Evolutionary conservation across 768 basidiomycete species (phyloP).

Genomic region (Leccinum longicurvipes): DNA sequence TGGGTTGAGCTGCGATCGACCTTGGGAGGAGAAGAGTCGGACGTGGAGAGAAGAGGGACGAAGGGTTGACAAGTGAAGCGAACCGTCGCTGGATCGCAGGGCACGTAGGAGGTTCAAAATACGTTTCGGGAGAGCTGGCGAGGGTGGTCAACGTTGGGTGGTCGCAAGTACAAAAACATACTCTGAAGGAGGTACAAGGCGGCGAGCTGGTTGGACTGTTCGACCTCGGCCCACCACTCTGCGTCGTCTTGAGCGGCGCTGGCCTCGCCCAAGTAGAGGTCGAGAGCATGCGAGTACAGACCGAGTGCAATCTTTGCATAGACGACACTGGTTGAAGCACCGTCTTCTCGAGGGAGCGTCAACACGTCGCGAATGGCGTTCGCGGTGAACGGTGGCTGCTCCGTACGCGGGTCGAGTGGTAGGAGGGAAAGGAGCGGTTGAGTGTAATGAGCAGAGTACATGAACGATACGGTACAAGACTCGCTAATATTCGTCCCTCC

Average conservation of each 20-base stretch:
- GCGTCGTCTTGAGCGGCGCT: conserved; percentile 69
- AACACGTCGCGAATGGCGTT: conserved; percentile 16
- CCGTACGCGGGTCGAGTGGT: conserved; percentile 9
- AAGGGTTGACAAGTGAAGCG: conserved; percentile 45
- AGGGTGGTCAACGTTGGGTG: conserved; percentile 3
- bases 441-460: conserved; percentile 30
- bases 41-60: conserved; percentile 45
- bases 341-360: conserved; percentile 12
- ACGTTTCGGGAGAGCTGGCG: conserved; percentile 28
- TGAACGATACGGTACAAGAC: conserved; percentile 4
- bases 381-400: conserved; percentile 17
- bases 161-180: conserved; percentile 26
- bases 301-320: conserved; percentile 49
- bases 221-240: conserved; percentile 80
- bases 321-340: conserved; percentile 37
- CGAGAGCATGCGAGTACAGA: conserved; percentile 64
- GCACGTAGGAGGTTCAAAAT: conserved; percentile 35
- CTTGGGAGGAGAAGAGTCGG: conserved; percentile 43
- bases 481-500: conserved; percentile 71
- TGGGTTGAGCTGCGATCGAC: conserved; percentile 42
- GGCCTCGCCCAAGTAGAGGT: conserved; percentile 64
- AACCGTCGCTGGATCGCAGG: conserved; percentile 42
- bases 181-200: conserved; percentile 76
- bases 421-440: conserved; percentile 22
- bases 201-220: conserved; percentile 54